phyloP scores from a whole-genome alignment of 805 yeast species.

The Yamadazyma philogaea region DNA sequence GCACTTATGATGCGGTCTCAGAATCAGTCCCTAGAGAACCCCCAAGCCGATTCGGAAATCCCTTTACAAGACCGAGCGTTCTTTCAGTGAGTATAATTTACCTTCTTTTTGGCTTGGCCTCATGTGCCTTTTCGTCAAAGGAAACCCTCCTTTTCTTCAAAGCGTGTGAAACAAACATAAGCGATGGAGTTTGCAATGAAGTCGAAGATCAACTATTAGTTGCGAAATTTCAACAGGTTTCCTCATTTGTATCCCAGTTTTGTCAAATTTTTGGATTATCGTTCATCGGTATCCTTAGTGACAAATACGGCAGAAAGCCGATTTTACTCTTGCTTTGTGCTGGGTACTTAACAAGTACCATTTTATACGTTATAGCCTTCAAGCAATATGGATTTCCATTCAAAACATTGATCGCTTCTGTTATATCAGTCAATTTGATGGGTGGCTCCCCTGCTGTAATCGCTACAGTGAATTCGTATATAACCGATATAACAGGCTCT shows the following conservation, averaged over 20 bases:
- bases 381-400: slow-evolving; percentile 2
- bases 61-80: neutral
- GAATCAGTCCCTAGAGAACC: neutral
- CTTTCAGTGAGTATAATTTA: neutral
- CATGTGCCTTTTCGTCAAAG: neutral
- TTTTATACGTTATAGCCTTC: neutral
- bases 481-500: slow-evolving; percentile 71
- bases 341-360: neutral
- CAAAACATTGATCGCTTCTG: slow-evolving; percentile 36
- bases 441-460: slow-evolving; percentile 61
- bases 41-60: neutral
- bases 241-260: slow-evolving; percentile 38
- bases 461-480: slow-evolving; percentile 61
- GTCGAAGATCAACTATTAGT: slow-evolving; percentile 31
- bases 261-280: slow-evolving; percentile 54
- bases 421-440: slow-evolving; percentile 45
- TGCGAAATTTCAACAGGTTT: slow-evolving; percentile 45
- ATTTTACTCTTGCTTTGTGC: slow-evolving; percentile 21
- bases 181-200: slow-evolving; percentile 25
- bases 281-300: slow-evolving; percentile 40
- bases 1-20: neutral
- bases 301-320: slow-evolving; percentile 34
- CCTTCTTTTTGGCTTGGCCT: slow-evolving; percentile 1
- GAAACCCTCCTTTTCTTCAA: slow-evolving; percentile 6
- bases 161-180: slow-evolving; percentile 9